Evolutionary conservation across 2,329 filamentous ascomycete species (phyloP).

Genomic region (Rasamsonia emersonii): DNA sequence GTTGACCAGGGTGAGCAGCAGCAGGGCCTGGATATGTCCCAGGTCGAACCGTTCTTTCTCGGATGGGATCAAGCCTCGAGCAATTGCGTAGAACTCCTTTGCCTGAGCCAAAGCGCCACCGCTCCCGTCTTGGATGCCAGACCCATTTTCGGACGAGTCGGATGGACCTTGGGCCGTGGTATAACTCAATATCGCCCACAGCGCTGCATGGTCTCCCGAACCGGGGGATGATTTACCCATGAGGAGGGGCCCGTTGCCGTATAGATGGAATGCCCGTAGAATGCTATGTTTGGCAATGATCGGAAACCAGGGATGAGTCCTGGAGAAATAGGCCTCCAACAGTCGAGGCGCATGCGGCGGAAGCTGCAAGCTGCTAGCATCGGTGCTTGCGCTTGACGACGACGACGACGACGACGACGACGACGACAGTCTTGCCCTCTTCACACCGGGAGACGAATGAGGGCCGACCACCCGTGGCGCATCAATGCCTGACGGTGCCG

Average conservation of each 20-base stretch:
- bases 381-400: neutral
- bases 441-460: conserved; percentile 15
- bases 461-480: conserved; percentile 24
- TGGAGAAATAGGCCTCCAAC: conserved; percentile 50
- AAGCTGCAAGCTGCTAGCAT: conserved; percentile 24
- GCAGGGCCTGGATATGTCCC: conserved; percentile 36
- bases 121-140: conserved; percentile 7
- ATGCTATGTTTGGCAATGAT: conserved; percentile 51
- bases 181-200: conserved; percentile 38
- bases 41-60: conserved; percentile 32
- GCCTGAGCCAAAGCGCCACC: conserved; percentile 16
- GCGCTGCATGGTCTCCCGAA: conserved; percentile 33
- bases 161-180: conserved; percentile 25
- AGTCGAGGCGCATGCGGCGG: conserved; percentile 45
- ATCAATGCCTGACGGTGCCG: conserved; percentile 18
- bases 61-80: conserved; percentile 29
- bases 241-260: conserved; percentile 35
- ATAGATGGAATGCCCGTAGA: conserved; percentile 48
- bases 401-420: conserved; percentile 4
- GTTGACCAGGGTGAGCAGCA: conserved; percentile 42
- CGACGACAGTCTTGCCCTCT: conserved; percentile 20
- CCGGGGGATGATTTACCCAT: conserved; percentile 20
- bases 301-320: conserved; percentile 52
- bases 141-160: conserved; percentile 4
- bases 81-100: conserved; percentile 27